Evolutionary conservation across 2,329 filamentous ascomycete genomes (phyloP).

Genomic region (Diaporthe ilicicola): DNA sequence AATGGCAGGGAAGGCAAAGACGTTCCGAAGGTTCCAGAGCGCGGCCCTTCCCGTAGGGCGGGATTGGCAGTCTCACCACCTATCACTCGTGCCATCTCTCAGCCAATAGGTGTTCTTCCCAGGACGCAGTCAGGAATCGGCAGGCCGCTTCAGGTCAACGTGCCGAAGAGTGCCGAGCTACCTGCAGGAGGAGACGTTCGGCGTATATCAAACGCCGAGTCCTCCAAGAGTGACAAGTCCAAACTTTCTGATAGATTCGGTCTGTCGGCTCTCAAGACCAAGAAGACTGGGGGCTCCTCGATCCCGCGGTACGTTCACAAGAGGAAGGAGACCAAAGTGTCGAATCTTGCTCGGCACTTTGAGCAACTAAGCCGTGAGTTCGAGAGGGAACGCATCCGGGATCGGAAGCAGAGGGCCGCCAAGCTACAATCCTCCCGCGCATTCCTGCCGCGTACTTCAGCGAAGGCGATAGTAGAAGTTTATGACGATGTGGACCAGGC

Average conservation of each 20-base stretch:
- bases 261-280: slow-evolving; percentile 69
- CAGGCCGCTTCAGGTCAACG: slow-evolving; percentile 50
- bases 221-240: slow-evolving; percentile 68
- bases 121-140: slow-evolving; percentile 54
- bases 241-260: slow-evolving; percentile 79
- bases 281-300: slow-evolving; percentile 71
- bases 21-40: slow-evolving; percentile 40
- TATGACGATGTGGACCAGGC: slow-evolving; percentile 95
- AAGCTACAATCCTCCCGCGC: slow-evolving; percentile 79
- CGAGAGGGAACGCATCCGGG: slow-evolving; percentile 89
- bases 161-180: slow-evolving; percentile 43
- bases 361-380: slow-evolving; percentile 97
- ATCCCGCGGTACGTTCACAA: slow-evolving; percentile 89
- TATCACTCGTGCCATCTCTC: slow-evolving; percentile 61
- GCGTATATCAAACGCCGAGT: slow-evolving; percentile 47
- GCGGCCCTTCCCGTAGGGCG: slow-evolving; percentile 53
- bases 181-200: slow-evolving; percentile 43
- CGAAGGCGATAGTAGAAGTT: slow-evolving; percentile 95
- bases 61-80: slow-evolving; percentile 59
- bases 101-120: slow-evolving; percentile 57
- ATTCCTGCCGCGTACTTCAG: slow-evolving; percentile 84
- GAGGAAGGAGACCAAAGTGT: slow-evolving; percentile 80
- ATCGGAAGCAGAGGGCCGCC: slow-evolving; percentile 82
- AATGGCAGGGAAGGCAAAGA: slow-evolving; percentile 35
- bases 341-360: slow-evolving; percentile 92